These are phyloP conservation scores for Coelastrella sp. DNA, from an alignment of 139 green algal species.

Conservation along the genomic window DNA sequence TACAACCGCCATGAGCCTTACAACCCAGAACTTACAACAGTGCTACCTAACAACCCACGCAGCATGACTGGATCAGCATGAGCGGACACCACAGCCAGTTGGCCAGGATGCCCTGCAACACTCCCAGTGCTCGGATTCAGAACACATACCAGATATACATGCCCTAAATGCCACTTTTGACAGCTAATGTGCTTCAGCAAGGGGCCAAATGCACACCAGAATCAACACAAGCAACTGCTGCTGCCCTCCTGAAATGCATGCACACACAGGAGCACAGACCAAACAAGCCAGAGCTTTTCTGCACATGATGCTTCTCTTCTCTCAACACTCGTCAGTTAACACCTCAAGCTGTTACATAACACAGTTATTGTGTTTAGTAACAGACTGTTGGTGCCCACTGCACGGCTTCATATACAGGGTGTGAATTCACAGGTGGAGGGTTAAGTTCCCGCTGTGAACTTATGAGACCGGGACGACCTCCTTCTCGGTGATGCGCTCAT, in stretches of 20 bases:
- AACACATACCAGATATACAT: not conserved
- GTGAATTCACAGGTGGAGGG: not conserved
- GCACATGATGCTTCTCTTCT: not conserved
- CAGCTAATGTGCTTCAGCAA: too few relatives aligned
- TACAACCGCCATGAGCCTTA: not conserved
- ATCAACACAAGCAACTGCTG: not conserved
- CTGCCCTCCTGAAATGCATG: not conserved
- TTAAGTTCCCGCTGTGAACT: not conserved
- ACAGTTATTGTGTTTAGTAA: too few relatives aligned
- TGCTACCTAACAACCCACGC: not conserved
- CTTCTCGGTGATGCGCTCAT: conserved; percentile 95
- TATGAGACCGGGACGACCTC: conserved; percentile 61
- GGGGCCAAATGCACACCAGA: too few relatives aligned
- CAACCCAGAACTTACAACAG: not conserved
- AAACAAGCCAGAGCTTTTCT: not conserved
- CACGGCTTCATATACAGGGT: not conserved
- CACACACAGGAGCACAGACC: not conserved
- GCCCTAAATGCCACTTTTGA: too few relatives aligned
- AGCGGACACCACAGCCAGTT: conserved; percentile 30
- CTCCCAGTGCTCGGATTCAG: not conserved
- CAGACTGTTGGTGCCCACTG: not conserved
- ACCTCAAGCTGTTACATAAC: not conserved
- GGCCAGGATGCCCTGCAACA: conserved; percentile 27
- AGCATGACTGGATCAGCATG: not conserved
- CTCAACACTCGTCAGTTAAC: not conserved